A percentile compares a stretch with the other conserved stretches of the same genome.
phyloP scores from a whole-genome alignment of 2,329 filamentous ascomycete genomes.

The Calcarisporium arbuscula region DNA sequence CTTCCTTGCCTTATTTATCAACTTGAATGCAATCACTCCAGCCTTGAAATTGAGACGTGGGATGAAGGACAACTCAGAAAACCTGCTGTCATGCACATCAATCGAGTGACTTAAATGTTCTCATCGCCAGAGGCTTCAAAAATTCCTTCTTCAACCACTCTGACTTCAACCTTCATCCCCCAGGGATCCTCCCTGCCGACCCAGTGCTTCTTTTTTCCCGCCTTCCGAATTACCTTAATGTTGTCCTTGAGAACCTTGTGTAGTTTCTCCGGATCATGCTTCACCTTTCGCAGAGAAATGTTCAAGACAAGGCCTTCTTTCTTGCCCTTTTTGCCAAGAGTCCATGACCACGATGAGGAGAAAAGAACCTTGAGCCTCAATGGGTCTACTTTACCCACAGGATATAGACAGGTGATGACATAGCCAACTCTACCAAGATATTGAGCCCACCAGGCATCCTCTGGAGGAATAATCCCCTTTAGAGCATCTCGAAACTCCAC shows the following conservation, averaged over 20 bases:
- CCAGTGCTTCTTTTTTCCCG: constrained; percentile 56
- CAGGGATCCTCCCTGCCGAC: constrained; percentile 25
- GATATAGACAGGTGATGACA: constrained; percentile 54
- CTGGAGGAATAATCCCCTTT: constrained; percentile 43
- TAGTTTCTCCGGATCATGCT: constrained; percentile 30
- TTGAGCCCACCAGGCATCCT: constrained; percentile 58
- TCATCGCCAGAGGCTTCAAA: too few relatives aligned
- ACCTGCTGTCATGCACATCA: too few relatives aligned
- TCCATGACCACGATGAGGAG: constrained; percentile 33
- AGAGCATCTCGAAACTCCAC: constrained; percentile 47
- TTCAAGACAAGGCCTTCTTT: constrained; percentile 36
- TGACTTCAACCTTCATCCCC: constrained; percentile 31
- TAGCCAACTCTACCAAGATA: constrained; percentile 56
- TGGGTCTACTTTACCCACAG: constrained; percentile 43
- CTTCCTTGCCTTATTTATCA: too few relatives aligned
- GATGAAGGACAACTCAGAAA: too few relatives aligned
- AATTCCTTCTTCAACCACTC: constrained; percentile 26
- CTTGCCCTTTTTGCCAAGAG: constrained; percentile 30
- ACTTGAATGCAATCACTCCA: too few relatives aligned
- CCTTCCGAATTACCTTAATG: constrained; percentile 41
- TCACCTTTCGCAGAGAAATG: constrained; percentile 32
- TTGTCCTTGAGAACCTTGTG: constrained; percentile 33
- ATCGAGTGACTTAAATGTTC: too few relatives aligned
- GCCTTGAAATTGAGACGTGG: too few relatives aligned
- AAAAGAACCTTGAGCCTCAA: constrained; percentile 33